Evolutionary conservation across 1,284 basidiomycete species (phyloP), one percentile per base, ranked within the genome.

Genomic region (Ustilago shanxiensis): DNA sequence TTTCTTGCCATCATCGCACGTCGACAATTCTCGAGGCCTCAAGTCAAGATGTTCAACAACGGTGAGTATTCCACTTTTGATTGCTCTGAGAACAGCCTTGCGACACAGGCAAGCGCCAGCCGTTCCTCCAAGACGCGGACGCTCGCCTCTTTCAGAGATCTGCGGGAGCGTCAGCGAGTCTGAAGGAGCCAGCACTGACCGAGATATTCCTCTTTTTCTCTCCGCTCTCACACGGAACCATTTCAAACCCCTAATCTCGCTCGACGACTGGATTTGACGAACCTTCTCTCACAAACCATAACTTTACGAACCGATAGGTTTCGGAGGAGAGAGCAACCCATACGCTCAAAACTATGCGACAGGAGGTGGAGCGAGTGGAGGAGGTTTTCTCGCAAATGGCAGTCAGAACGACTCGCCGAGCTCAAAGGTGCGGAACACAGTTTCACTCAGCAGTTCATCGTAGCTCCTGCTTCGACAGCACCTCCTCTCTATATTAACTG

Each of bases 291-390:
- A n/a, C n/a, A n/a, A n/a, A n/a, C n/a, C n/a, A n/a, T n/a, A 33
- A 33, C 31, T 33, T 33, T 11, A 5, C 31, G 7, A 5, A 33
- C 31, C 14, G 3, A 37, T 16, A 75, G 72, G 60, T 7, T 70
- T 60, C 14, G 73, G 68, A 60, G 68, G 63, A 18, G 68, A 71
- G 22, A 56, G 59, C 60, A 79, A 79, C 53, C 77, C 79, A 53
- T 81, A 81, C 45, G 77, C 64, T n/a, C 72, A 76, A 29, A 81
- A 81, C 61, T 79, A 81, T 53, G 58, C 72, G 18, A 80, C 79
- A 44, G 79, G 79, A 13, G 79, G 79, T 44, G 79, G 79, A 29
- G 69, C 66, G 7, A 71, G 73, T 29, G 77, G 73, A 53, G 77
- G 77, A n/a, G 79, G 79, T 51, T 80, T 80, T 57, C 55, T 80